phyloP scores from a whole-genome alignment of 371 early-diverging fungal species.

The Syncephalastrum contaminatum region DNA sequence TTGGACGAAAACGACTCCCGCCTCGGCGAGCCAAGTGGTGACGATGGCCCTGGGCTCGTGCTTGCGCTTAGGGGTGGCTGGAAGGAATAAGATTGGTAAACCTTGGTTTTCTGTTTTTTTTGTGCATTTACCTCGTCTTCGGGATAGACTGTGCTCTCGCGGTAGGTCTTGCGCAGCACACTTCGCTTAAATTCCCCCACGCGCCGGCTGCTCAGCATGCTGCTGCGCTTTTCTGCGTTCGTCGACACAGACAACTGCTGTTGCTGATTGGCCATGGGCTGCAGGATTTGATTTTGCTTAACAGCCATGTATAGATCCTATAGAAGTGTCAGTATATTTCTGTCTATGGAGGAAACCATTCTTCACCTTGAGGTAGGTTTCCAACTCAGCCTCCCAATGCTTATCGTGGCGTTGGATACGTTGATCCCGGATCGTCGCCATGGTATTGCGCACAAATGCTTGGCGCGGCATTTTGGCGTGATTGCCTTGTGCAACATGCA shows the following conservation, averaged over 20 bases:
- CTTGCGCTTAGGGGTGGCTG: constrained; percentile 14
- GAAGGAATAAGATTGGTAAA: not conserved
- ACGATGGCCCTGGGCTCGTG: constrained; percentile 16
- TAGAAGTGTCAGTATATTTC: not conserved
- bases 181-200: constrained; percentile 20
- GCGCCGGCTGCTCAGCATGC: constrained; percentile 17
- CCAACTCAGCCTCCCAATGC: constrained; percentile 45
- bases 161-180: constrained; percentile 20
- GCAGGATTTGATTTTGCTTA: constrained; percentile 72
- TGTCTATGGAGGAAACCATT: not conserved
- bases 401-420: constrained; percentile 26
- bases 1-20: constrained; percentile 22
- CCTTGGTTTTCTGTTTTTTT: not conserved
- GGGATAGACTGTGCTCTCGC: constrained; percentile 19
- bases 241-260: constrained; percentile 2
- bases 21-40: constrained; percentile 19
- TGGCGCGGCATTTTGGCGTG: constrained; percentile 60
- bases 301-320: constrained; percentile 78
- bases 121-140: constrained; percentile 8
- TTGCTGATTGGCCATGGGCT: constrained; percentile 42
- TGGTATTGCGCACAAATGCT: constrained; percentile 63
- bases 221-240: constrained; percentile 12
- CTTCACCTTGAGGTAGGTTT: constrained; percentile 36
- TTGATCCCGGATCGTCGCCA: constrained; percentile 53
- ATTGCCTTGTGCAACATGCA: constrained; percentile 78